These are phyloP conservation scores for Aspergillus unguis DNA, from an alignment of 2,329 filamentous ascomycete genomes.

Conservation along the genomic window DNA sequence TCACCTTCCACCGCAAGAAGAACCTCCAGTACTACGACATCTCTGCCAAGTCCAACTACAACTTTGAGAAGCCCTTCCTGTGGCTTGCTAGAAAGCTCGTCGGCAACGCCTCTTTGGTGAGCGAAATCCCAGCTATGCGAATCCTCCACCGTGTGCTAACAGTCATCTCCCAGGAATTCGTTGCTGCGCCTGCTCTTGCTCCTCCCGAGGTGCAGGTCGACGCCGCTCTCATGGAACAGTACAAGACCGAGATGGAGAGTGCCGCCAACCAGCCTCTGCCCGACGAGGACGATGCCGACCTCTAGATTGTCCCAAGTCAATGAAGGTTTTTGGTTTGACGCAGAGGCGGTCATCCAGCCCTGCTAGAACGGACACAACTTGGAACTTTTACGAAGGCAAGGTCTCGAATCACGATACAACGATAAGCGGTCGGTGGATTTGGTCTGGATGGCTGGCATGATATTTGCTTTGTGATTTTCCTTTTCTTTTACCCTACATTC, in stretches of 20 bases:
- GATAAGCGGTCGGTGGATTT: constrained; percentile 32
- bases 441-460: constrained; percentile 34
- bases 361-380: constrained; percentile 13
- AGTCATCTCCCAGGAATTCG: constrained; percentile 70
- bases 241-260: constrained; percentile 81
- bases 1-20: constrained; percentile 99
- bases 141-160: constrained; percentile 16
- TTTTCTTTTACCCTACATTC: constrained; percentile 14
- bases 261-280: constrained; percentile 83
- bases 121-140: constrained; percentile 35
- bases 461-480: constrained; percentile 27
- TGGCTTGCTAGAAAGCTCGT: constrained; percentile 99
- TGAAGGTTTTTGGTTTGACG: constrained; percentile 9
- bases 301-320: constrained; percentile 35
- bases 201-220: constrained; percentile 91
- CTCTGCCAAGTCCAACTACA: constrained; percentile 99
- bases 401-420: constrained; percentile 37
- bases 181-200: constrained; percentile 89
- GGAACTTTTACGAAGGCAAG: constrained; percentile 23
- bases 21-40: constrained; percentile 99
- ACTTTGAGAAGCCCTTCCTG: constrained; percentile 99
- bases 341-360: constrained; percentile 6
- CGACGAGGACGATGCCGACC: constrained; percentile 79
- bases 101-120: constrained; percentile 80
- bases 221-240: constrained; percentile 73